Evolutionary conservation across 2,329 filamentous ascomycete species (phyloP), one percentile per base, ranked within the genome.

Genomic region (Endothia cerciana): DNA sequence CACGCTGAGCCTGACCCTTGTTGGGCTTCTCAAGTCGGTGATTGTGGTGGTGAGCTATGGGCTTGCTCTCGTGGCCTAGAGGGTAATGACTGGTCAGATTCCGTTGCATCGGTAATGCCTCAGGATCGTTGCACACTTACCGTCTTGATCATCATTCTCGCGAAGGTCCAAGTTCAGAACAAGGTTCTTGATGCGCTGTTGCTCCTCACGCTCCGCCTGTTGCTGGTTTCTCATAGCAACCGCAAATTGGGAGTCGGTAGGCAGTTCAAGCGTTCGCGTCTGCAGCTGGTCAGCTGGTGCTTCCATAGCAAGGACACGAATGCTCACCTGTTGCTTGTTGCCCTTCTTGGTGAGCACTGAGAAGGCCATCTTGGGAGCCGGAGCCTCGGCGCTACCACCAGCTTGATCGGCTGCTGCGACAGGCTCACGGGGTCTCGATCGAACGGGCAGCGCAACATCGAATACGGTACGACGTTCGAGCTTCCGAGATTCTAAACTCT

Each of bases 131-230:
- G 45, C 19, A 72, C 6, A 75, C 81, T 87, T 85, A 96, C 93
- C 90, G 82, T 95, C 91, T 73, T 84, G 80, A 70, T 93, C 89
- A 74, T 96, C 92, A 71, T 83, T 89, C 73, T 96, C 93, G 61
- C 92, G 89, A 75, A 97, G 87, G 79, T 99, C 95, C 75, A 97
- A 97, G 78, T 97, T 98, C 72, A 99, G 83, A 63, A 99, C 95
- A 56, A 99, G 84, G 74, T 93, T 97, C 82, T 99, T 99, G 87
- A 99, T 99, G 69, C 95, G 91, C 77, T 97, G 93, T 77, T 99
- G 94, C 77, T 99, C 96, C 75, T 97, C 95, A 62, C 91, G 90
- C 76, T 98, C 94, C 2, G 93, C 94, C 78, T 96, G 91, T 76
- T 97, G 94, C 80, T 98, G 94, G 68, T 87, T 93, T 76, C 93